Evolutionary conservation across 2,329 filamentous ascomycete genomes (phyloP), one percentile per base, ranked within the genome.

Genomic region (Thelonectria blattea): DNA sequence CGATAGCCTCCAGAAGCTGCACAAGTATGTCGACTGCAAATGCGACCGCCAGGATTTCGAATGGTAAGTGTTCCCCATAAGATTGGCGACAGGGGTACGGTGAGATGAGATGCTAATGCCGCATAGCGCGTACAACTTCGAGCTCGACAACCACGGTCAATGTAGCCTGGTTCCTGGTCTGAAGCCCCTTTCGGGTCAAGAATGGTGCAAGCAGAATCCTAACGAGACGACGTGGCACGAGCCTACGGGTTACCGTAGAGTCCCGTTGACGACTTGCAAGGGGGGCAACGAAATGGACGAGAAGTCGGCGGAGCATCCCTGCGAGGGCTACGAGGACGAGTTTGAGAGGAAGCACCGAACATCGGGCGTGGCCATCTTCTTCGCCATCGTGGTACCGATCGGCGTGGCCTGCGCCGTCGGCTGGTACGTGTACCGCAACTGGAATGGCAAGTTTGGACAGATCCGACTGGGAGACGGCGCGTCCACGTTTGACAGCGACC

Each of bases 31-130:
- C 65, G 92, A 96, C 74, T 99, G 95, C 81, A 83, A 85, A 60
- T 99, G 95, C 78, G 91, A 87, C 9, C 84, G 92, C 53, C 84
- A 87, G 60, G 95, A 99, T 77, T 99, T 89, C 74, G 95, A 99
- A 83, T 99, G 95, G 91, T 93, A 79, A 79, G 88, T 78, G 37
- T 18, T 48, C 12, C 22, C 22, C 34, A 18, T 4, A 15, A 18
- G 14, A 58, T 15, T 32, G 15, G 22, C 14, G 18, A 17, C 2
- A 2, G 2, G 27, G 22, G 6, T 24, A 24, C 2, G 24, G 14
- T 34, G 5, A n/a, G n/a, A 32, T 8, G 45, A 32, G 42, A 32
- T 37, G 39, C 65, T 71, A 62, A 71, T 39, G 20, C 45, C 30
- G 27, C 24, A n/a, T 66, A 95, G 92, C 78, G 94, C 96, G 74